These are phyloP conservation scores for Phytomonas francai DNA, from an alignment of 208 protist genomes.

Conservation along the genomic window DNA sequence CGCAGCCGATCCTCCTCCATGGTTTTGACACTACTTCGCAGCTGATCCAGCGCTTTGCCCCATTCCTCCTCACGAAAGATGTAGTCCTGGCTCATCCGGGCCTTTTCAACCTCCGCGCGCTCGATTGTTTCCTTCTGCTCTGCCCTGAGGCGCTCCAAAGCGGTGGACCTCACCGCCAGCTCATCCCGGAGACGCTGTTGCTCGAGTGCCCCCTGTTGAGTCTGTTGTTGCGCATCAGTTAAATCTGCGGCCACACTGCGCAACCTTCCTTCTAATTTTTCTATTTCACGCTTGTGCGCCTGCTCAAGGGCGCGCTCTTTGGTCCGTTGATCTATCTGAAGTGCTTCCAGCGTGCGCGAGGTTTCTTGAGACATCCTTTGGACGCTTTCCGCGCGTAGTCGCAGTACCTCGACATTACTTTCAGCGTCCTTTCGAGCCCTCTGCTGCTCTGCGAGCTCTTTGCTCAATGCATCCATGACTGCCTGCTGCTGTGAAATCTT, in stretches of 20 bases:
- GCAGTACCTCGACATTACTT: constrained; percentile 44
- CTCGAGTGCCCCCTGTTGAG: constrained; percentile 43
- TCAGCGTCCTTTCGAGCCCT: constrained; percentile 48
- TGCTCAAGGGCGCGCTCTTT: constrained; percentile 41
- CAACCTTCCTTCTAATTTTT: constrained; percentile 45
- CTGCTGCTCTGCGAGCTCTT: constrained; percentile 50
- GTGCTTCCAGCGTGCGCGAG: constrained; percentile 36
- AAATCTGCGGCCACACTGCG: constrained; percentile 33
- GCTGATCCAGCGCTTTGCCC: not conserved
- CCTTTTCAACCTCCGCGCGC: constrained; percentile 8
- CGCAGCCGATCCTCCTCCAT: not conserved
- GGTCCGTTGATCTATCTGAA: constrained; percentile 42
- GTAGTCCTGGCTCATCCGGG: constrained; percentile 8
- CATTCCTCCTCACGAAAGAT: constrained; percentile 6
- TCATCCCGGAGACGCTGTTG: constrained; percentile 53
- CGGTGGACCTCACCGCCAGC: constrained; percentile 25
- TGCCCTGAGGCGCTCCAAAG: constrained; percentile 23
- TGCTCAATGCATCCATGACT: constrained; percentile 26
- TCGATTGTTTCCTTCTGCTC: constrained; percentile 16
- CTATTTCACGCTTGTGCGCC: constrained; percentile 37
- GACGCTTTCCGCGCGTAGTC: constrained; percentile 37
- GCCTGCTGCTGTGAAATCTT: constrained; percentile 45
- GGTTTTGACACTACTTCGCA: not conserved
- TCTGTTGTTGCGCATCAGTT: constrained; percentile 50
- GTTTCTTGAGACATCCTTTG: constrained; percentile 33